Percentiles rank a stretch among this genome's conserved stretches.
Evolutionary conservation across 805 yeast species (phyloP).

Genomic region (Candida silvicultrix): DNA sequence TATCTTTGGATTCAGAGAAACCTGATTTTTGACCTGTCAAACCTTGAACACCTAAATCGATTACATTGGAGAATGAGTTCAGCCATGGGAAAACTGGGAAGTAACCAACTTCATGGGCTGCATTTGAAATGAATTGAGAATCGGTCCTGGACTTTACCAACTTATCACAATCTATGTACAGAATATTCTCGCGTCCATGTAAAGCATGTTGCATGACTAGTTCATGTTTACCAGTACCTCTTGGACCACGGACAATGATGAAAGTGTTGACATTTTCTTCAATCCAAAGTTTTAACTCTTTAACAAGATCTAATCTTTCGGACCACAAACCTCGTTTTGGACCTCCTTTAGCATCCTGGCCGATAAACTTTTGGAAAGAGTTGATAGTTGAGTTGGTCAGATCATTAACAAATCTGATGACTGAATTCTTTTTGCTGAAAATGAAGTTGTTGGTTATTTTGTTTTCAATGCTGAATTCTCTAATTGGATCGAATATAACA

Average conservation of each 20-base stretch:
- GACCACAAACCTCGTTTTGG: slow-evolving; percentile 46
- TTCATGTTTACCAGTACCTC: slow-evolving; percentile 90
- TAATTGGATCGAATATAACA: slow-evolving; percentile 84
- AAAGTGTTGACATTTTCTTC: slow-evolving; percentile 88
- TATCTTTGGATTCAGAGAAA: slow-evolving; percentile 72
- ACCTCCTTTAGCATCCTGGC: slow-evolving; percentile 21
- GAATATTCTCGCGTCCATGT: slow-evolving; percentile 50
- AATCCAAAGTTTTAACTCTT: slow-evolving; percentile 70
- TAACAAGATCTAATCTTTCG: slow-evolving; percentile 62
- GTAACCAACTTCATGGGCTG: slow-evolving; percentile 80
- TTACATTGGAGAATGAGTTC: slow-evolving; percentile 66
- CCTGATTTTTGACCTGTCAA: slow-evolving; percentile 93
- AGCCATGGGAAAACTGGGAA: slow-evolving; percentile 94
- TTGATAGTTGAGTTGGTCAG: slow-evolving; percentile 24
- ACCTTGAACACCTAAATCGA: slow-evolving; percentile 85
- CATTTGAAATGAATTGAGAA: slow-evolving; percentile 53
- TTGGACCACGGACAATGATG: slow-evolving; percentile 85
- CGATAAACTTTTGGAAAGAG: slow-evolving; percentile 29
- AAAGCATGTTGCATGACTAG: slow-evolving; percentile 66
- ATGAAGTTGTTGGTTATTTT: slow-evolving; percentile 61
- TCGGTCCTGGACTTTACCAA: slow-evolving; percentile 73
- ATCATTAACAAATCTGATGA: slow-evolving; percentile 30
- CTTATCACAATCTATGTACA: slow-evolving; percentile 74
- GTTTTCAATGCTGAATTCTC: slow-evolving; percentile 70
- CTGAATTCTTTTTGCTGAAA: slow-evolving; percentile 38